Evolutionary conservation across 352 stramenopile species (phyloP), one percentile per base, ranked within the genome.

Genomic region (Achlya hypogyna): DNA sequence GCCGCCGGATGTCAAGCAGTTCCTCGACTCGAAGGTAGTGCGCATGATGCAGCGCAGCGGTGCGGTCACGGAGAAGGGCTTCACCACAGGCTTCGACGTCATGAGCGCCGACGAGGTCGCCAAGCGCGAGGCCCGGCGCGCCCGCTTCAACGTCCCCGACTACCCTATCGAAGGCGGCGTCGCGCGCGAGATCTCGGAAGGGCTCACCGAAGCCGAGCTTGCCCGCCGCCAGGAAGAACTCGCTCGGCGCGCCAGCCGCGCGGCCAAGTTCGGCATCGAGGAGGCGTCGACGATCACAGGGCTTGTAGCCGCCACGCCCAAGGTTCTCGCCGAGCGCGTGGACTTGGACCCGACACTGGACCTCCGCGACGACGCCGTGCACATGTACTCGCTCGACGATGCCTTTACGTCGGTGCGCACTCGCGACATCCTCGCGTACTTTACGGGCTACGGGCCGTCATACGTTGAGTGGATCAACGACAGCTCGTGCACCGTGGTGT

Each of bases 381-480:
- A 92, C 73, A 73, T 92, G 75, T 94, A 94, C 66, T 88, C 81
- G 42, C 75, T 91, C 10, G 85, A 92, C 62, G 78, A 89, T 1
- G 76, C 78, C 22, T 92, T 92, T 53, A 85, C 89, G 63, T 77
- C 86, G 58, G 84, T 94, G 22, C 82, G 85, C 43, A 92, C 83
- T 51, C 88, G 73, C 60, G 85, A 94, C 60, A 71, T 94, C 20
- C 73, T 92, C 66, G 77, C 71, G 42, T 94, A 92, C 53, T 94
- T 94, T 62, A 66, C 73, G 0, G 85, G 82, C 6, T 94, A 90
- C 62, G 82, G 83, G 0, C 85, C 85, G 16, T 89, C 82, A 23
- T 94, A 94, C 72, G 82, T 94, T 45, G 85, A 94, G 65, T 94
- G 85, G 85, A 77, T 92, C 71, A 91, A 94, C 74, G 83, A 94